Conservation (phyloP, 2,329 filamentous ascomycete species). For the Alternaria sp. region DNA sequence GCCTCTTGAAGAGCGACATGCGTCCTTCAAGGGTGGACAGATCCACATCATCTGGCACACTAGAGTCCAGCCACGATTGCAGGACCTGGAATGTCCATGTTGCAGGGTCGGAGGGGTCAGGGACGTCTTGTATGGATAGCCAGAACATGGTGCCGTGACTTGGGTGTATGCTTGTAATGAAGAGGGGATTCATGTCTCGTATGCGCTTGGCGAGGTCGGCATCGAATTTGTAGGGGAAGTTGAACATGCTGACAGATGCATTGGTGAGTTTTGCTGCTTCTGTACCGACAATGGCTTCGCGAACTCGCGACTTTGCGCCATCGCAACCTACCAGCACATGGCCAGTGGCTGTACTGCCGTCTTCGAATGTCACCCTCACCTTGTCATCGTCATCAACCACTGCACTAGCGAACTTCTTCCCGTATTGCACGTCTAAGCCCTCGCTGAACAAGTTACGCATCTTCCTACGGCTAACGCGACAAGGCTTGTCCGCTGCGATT, state of each 20-base stretch:
- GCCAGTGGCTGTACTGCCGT: slow-evolving; percentile 26
- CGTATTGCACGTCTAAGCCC: slow-evolving; percentile 31
- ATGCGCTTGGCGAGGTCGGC: slow-evolving; percentile 10
- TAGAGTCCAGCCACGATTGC: slow-evolving; percentile 31
- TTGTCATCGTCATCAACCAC: slow-evolving; percentile 19
- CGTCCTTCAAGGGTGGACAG: slow-evolving; percentile 24
- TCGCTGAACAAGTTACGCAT: slow-evolving; percentile 34
- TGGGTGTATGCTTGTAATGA: slow-evolving; percentile 8
- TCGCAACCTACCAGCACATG: slow-evolving; percentile 33
- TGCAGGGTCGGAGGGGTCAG: slow-evolving; percentile 33
- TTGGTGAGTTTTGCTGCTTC: slow-evolving; percentile 27
- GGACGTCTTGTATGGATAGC: slow-evolving; percentile 37
- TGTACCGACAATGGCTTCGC: slow-evolving; percentile 26
- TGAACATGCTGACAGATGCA: slow-evolving; percentile 33
- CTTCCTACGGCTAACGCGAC: slow-evolving; percentile 31
- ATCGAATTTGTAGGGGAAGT: slow-evolving; percentile 23
- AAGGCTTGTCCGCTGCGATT: slow-evolving; percentile 31
- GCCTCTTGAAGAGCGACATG: slow-evolving; percentile 32
- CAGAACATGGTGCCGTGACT: slow-evolving; percentile 14
- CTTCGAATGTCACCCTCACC: slow-evolving; percentile 30
- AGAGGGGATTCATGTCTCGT: not conserved
- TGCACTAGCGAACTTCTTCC: slow-evolving; percentile 23
- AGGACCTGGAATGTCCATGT: slow-evolving; percentile 46
- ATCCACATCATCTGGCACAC: slow-evolving; percentile 22
- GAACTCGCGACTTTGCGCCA: slow-evolving; percentile 26